These are phyloP conservation scores for Pythium plurisporium DNA, from an alignment of 352 stramenopile species.

Conservation along the genomic window DNA sequence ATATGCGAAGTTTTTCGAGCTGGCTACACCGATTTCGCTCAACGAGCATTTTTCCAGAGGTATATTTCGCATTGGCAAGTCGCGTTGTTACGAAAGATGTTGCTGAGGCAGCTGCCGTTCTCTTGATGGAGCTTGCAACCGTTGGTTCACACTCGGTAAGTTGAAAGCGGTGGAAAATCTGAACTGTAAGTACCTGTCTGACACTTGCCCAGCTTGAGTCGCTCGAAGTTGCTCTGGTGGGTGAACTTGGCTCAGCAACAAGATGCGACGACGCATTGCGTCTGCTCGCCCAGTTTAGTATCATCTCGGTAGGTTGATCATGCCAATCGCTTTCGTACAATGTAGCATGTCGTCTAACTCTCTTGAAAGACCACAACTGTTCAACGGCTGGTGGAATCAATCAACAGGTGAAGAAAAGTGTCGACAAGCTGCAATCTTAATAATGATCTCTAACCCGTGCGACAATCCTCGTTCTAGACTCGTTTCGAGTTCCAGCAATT, in stretches of 20 bases:
- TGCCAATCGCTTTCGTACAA: background rate
- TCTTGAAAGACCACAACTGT: background rate
- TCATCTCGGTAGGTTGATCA: conserved; percentile 1
- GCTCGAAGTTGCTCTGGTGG: conserved; percentile 6
- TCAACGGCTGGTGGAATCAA: conserved; percentile 1
- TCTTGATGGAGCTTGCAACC: conserved; percentile 1
- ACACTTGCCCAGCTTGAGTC: conserved; percentile 8
- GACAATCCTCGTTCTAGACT: conserved; percentile 4
- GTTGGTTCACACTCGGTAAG: background rate
- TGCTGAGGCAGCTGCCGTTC: background rate
- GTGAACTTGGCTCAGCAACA: conserved; percentile 4
- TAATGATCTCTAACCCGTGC: too few relatives aligned
- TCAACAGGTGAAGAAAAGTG: conserved; percentile 11
- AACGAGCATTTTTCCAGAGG: background rate
- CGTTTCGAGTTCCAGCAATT: background rate
- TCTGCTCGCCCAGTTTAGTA: conserved; percentile 8
- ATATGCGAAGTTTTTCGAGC: background rate
- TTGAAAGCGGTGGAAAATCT: too few relatives aligned
- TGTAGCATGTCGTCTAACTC: background rate
- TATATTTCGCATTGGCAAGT: conserved; percentile 19
- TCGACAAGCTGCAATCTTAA: too few relatives aligned
- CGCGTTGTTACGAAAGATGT: background rate
- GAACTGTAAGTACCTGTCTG: too few relatives aligned
- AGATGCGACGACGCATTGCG: conserved; percentile 10
- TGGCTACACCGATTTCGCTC: background rate